A percentile compares a stretch with the other conserved stretches of the same genome.
phyloP scores from a whole-genome alignment of 2,329 filamentous ascomycete species.

The Hysterium pulicare region DNA sequence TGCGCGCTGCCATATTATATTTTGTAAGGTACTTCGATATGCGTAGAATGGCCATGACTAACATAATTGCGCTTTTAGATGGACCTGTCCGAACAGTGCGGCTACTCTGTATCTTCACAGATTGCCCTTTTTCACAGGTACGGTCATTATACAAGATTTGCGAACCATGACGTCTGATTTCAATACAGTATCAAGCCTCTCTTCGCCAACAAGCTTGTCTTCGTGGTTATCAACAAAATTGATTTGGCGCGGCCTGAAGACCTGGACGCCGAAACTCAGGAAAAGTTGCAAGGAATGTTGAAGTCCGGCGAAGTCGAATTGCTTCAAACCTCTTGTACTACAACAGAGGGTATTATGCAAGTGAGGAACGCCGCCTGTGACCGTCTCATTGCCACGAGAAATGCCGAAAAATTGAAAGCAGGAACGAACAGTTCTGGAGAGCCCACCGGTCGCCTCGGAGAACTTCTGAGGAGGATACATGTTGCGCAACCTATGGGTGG shows the following conservation, averaged over 20 bases:
- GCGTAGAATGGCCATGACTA: too few relatives aligned
- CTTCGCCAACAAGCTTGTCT: conserved; percentile 96
- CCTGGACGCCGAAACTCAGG: conserved; percentile 72
- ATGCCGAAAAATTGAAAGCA: conserved; percentile 89
- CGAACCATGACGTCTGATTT: too few relatives aligned
- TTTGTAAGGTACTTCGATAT: too few relatives aligned
- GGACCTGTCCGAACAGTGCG: conserved; percentile 95
- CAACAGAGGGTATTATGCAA: conserved; percentile 86
- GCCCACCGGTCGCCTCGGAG: conserved; percentile 75
- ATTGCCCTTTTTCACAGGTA: conserved; percentile 92
- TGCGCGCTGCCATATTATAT: conserved; percentile 91
- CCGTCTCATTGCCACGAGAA: conserved; percentile 84
- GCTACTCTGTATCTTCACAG: conserved; percentile 88
- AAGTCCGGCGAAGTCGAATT: conserved; percentile 89
- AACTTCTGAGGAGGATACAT: conserved; percentile 91
- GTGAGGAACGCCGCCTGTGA: conserved; percentile 96
- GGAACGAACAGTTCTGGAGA: conserved; percentile 77
- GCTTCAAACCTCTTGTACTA: conserved; percentile 91
- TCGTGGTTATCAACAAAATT: conserved; percentile 97
- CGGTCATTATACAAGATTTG: too few relatives aligned
- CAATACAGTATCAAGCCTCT: conserved; percentile 96
- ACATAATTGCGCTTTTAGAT: too few relatives aligned
- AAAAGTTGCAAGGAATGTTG: conserved; percentile 72
- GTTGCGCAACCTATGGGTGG: conserved; percentile 91
- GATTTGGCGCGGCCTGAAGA: conserved; percentile 87